phyloP scores from a whole-genome alignment of 352 stramenopile species.

The Phytophthora sp. region DNA sequence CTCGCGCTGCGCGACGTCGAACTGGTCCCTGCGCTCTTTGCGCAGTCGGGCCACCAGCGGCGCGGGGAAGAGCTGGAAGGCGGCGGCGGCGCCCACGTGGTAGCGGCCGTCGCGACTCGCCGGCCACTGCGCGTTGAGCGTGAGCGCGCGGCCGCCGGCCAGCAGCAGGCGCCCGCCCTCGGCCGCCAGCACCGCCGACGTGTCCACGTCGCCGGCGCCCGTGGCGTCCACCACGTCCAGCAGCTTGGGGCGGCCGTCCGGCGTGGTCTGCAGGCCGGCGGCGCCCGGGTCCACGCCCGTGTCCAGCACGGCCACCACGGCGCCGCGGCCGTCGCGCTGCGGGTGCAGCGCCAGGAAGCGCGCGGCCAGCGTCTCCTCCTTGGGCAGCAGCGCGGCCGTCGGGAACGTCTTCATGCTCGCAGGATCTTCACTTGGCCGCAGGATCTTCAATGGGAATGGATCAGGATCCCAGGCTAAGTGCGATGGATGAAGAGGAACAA shows the following conservation, averaged over 20 bases:
- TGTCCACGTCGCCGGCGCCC: slow-evolving; percentile 93
- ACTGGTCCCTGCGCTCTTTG: slow-evolving; percentile 85
- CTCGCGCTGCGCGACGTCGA: slow-evolving; percentile 68
- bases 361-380: slow-evolving; percentile 90
- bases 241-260: slow-evolving; percentile 92
- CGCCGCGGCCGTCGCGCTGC: slow-evolving; percentile 89
- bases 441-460: background rate
- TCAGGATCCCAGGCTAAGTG: too few species aligned
- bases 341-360: slow-evolving; percentile 84
- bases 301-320: slow-evolving; percentile 96
- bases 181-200: slow-evolving; percentile 60
- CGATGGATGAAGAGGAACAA: too few species aligned
- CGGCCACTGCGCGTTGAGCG: slow-evolving; percentile 78
- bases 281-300: slow-evolving; percentile 95
- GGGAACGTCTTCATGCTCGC: slow-evolving; percentile 65
- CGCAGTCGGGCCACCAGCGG: slow-evolving; percentile 75
- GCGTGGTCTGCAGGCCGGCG: slow-evolving; percentile 83
- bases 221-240: slow-evolving; percentile 96
- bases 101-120: slow-evolving; percentile 66
- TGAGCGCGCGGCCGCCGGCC: slow-evolving; percentile 54
- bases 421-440: background rate
- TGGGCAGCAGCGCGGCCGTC: slow-evolving; percentile 82
- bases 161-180: slow-evolving; percentile 60
- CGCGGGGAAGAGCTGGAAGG: slow-evolving; percentile 91
- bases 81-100: slow-evolving; percentile 84